Conservation (phyloP, 1,284 basidiomycete species). For the Fistulinella cinereoalba region DNA sequence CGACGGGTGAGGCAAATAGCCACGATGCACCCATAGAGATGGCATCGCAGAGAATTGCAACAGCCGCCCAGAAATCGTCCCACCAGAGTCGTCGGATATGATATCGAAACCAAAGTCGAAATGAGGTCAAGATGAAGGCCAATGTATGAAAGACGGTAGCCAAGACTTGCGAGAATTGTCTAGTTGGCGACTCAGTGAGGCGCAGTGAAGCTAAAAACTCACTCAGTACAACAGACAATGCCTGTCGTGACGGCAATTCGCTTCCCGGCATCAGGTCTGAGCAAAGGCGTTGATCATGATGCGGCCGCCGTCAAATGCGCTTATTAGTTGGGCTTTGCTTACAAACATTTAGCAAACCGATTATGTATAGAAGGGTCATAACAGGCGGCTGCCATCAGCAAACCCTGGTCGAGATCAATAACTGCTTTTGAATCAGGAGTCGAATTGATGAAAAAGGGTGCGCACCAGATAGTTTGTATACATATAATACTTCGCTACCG, state of each 20-base stretch:
- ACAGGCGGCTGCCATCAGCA: too few species aligned
- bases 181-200: neutral
- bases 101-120: slow-evolving; percentile 31
- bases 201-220: slow-evolving; percentile 1
- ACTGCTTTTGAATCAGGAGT: too few species aligned
- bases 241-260: slow-evolving; percentile 3
- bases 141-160: slow-evolving; percentile 19
- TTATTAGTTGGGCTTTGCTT: neutral
- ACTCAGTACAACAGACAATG: slow-evolving; percentile 19
- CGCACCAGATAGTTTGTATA: too few species aligned
- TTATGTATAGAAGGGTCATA: too few species aligned
- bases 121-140: slow-evolving; percentile 19
- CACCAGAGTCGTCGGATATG: too few species aligned
- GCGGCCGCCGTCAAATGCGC: too few species aligned
- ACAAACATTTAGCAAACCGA: neutral
- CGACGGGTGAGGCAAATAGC: slow-evolving; percentile 17
- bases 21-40: slow-evolving; percentile 13
- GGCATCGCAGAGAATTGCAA: slow-evolving; percentile 17
- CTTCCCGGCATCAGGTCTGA: slow-evolving; percentile 12
- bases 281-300: too few species aligned
- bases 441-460: too few species aligned
- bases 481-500: too few species aligned
- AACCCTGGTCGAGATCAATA: too few species aligned
- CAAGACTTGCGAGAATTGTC: slow-evolving; percentile 12
- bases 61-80: slow-evolving; percentile 29